Base-by-base conservation (phyloP, 768 basidiomycete genomes). In the Pulveroboletus sp. region DNA sequence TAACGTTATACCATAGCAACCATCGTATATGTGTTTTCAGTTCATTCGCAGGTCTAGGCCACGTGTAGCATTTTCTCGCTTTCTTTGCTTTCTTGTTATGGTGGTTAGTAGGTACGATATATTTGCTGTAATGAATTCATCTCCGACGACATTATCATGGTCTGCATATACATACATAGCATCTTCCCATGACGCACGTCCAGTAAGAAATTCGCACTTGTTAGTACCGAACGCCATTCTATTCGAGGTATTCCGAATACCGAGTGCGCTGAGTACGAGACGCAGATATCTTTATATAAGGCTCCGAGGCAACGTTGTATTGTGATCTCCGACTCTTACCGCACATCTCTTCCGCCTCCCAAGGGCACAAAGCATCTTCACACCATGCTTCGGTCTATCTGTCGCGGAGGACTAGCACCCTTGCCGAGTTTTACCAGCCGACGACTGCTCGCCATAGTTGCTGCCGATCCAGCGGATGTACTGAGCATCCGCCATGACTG, bases 371-470 rank as follows among this genome's bases (percentile, higher is more conserved):
- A 19, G 19, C 22, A 19, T n/a, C 23, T 10, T 14, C 12, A 22
- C 20, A 40, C 32, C 50, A 65, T 65, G 63, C 43, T 44, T 41
- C 29, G 32, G 5, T 30, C 46, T 11, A 9, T 46, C 27, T 29
- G 50, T 39, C 57, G 54, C 39, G 43, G 49, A 17, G 24, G 44
- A 36, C 35, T 53, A 8, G 29, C 22, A 32, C 46, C 52, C 34
- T 52, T 55, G 16, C 51, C 56, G 29, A 39, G 48, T 19, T 10
- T 45, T 42, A 9, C 58, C 55, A 51, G 55, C 76, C 45, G 67
- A 36, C 76, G 86, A 30, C 60, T 78, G 20, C 75, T 89, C 31
- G 85, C 88, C 19, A 89, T 85, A 3, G 77, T 80, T 19, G 59
- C 74, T 3, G 50, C 58, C 3, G 53, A 50, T 41, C 34, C 43